A percentile compares a stretch with the other conserved stretches of the same genome.
Evolutionary conservation across 495 filamentous ascomycete genomes (phyloP).

Genomic region (Jackrogersella multiformis): DNA sequence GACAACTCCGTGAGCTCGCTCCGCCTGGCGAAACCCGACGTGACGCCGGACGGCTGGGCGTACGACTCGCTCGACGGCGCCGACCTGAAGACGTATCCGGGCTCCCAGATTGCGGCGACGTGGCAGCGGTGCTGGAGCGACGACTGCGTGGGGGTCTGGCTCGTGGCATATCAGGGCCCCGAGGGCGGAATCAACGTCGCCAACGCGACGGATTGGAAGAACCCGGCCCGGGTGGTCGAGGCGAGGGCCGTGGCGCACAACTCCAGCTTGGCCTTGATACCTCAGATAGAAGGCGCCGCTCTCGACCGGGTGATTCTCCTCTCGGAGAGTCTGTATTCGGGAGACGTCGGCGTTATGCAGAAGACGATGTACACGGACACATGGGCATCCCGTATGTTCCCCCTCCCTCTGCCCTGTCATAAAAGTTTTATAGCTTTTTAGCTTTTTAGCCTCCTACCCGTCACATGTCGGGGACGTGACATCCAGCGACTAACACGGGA

Average conservation of each 20-base stretch:
- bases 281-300: constrained; percentile 9
- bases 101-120: constrained; percentile 17
- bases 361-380: background rate
- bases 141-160: constrained; percentile 7
- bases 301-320: constrained; percentile 1
- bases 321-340: constrained; percentile 11
- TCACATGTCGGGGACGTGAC: no score
- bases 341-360: constrained; percentile 8
- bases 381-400: constrained; percentile 12
- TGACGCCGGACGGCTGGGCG: constrained; percentile 9
- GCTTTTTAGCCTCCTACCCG: background rate
- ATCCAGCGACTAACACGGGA: background rate
- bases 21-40: background rate
- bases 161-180: constrained; percentile 20
- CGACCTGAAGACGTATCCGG: background rate
- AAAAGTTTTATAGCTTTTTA: background rate
- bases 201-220: constrained; percentile 8
- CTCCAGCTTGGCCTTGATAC: constrained; percentile 18
- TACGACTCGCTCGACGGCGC: background rate
- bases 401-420: background rate
- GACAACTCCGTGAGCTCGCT: constrained; percentile 10
- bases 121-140: constrained; percentile 28
- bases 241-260: background rate
- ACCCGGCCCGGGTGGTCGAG: background rate
- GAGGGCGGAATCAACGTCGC: constrained; percentile 10